Base-by-base conservation (phyloP, 306 rosid genomes). In the Potentilla sterilis region DNA sequence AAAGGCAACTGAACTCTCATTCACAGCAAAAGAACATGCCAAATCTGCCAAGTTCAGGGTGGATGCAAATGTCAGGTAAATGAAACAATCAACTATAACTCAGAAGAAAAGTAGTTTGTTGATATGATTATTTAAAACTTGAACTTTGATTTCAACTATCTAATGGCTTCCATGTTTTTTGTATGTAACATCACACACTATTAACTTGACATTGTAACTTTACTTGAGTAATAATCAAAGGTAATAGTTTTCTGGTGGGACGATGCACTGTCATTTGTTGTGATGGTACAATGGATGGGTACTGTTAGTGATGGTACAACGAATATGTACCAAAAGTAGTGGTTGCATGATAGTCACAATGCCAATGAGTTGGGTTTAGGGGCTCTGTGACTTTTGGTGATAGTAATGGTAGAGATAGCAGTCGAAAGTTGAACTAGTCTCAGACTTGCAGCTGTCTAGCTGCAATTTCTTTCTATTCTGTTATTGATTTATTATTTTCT, bases 51-150 rank as follows among this genome's bases (percentile, higher is more conserved):
- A 21, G 88, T 80, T 64, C 93, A 68, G 35, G 89, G 69, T 93
- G 88, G 82, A 72, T 87, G 86, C 93, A 88, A 74, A 80, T 77
- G 52, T 77, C 86, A 51, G 90, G 84, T 77, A 87, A 81, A 89
- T 79, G 74, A 89, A 83, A 44, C 2, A 54, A 71, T 38, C 48
- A 52, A 14, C 19, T 79, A 89, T 82, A 69, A 82, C 82, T 75
- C 89, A 91, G 80, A 94, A 83, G 48, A 88, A 85, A 73, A 88
- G 21, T 14, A 64, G 69, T 34, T 64, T 63, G 3, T 64, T 64
- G 3, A 15, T 34, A 38, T 0, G 6, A 38, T 18, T 38, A 38
- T 42, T 35, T 7, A 16, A 16, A 59, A 1, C 38, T 59, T 59
- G 4, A 24, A 24, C 1, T 59, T 58, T 11, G 6, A 28, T 59